Evolutionary conservation across 2,329 filamentous ascomycete genomes (phyloP).

Genomic region (Calonectria honghensis): DNA sequence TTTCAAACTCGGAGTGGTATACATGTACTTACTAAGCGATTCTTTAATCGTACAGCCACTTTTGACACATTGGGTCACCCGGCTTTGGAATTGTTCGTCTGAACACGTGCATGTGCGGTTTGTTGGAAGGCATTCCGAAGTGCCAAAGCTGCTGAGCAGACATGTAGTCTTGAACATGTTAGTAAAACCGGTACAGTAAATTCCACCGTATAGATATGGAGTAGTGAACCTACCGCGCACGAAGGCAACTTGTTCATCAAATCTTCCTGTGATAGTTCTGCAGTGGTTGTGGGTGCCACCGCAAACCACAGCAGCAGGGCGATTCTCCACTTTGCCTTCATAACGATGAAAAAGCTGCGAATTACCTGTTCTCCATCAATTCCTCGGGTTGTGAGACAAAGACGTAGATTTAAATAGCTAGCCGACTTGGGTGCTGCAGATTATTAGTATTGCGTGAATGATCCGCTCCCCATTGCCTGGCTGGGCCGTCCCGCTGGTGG

Average conservation of each 20-base stretch:
- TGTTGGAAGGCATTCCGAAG: conserved; percentile 4
- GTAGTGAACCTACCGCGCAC: not conserved
- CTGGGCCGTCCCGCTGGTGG: too few relatives aligned
- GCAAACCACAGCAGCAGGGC: not conserved
- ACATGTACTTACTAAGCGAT: not conserved
- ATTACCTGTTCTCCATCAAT: too few relatives aligned
- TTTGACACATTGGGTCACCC: not conserved
- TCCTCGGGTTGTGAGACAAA: too few relatives aligned
- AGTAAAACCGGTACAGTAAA: not conserved
- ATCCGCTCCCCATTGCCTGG: too few relatives aligned
- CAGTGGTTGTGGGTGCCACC: not conserved
- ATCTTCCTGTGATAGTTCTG: not conserved
- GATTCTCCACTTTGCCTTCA: not conserved
- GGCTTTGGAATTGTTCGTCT: not conserved
- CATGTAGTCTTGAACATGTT: not conserved
- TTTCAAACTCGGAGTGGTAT: not conserved
- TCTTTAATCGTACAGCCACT: not conserved
- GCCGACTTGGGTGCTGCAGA: not conserved
- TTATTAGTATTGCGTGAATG: not conserved
- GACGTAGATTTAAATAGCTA: not conserved
- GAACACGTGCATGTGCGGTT: conserved; percentile 6
- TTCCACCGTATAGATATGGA: not conserved
- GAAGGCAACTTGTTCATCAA: not conserved
- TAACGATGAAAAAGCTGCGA: not conserved
- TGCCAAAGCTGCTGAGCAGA: not conserved